Percentiles rank a stretch among this genome's conserved stretches.
Evolutionary conservation across 1,139 yeast species (phyloP).

Genomic region (Yamadazyma membranifaciens): DNA sequence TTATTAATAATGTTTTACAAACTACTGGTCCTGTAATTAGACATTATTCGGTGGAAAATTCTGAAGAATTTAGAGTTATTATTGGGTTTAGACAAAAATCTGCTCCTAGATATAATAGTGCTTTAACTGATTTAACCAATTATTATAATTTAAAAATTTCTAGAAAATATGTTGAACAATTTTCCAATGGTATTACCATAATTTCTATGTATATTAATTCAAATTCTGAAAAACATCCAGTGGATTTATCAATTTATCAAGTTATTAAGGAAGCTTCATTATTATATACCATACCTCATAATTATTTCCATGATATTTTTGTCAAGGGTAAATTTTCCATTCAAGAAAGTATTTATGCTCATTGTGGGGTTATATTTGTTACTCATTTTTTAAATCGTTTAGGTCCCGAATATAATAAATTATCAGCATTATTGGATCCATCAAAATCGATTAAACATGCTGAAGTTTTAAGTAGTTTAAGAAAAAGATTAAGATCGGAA

Average conservation of each 20-base stretch:
- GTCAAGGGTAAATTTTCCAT: slow-evolving; percentile 78
- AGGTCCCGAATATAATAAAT: slow-evolving; percentile 83
- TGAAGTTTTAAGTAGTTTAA: slow-evolving; percentile 77
- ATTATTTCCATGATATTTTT: slow-evolving; percentile 73
- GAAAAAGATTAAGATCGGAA: slow-evolving; percentile 88
- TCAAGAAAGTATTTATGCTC: slow-evolving; percentile 94
- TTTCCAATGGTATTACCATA: slow-evolving; percentile 82
- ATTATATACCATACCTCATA: slow-evolving; percentile 87
- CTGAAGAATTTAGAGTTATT: slow-evolving; percentile 78
- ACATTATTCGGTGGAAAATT: slow-evolving; percentile 76
- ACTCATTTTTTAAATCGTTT: slow-evolving; percentile 92
- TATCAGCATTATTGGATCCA: slow-evolving; percentile 63
- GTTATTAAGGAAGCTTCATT: slow-evolving; percentile 93
- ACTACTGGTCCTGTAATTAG: slow-evolving; percentile 94
- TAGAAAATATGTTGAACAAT: slow-evolving; percentile 92
- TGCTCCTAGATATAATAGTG: slow-evolving; percentile 85
- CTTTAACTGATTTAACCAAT: slow-evolving; percentile 82
- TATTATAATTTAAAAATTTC: slow-evolving; percentile 85
- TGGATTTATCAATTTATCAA: slow-evolving; percentile 81
- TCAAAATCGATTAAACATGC: slow-evolving; percentile 60
- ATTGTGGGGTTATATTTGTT: slow-evolving; percentile 88
- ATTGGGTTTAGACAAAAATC: slow-evolving; percentile 86
- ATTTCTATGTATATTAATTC: slow-evolving; percentile 84
- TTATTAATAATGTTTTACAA: slow-evolving; percentile 65
- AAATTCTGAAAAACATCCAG: slow-evolving; percentile 39